Percentiles rank a stretch among this genome's conserved stretches.
Conservation (phyloP, 129 eudicot species). For the Lactuca saligna region DNA sequence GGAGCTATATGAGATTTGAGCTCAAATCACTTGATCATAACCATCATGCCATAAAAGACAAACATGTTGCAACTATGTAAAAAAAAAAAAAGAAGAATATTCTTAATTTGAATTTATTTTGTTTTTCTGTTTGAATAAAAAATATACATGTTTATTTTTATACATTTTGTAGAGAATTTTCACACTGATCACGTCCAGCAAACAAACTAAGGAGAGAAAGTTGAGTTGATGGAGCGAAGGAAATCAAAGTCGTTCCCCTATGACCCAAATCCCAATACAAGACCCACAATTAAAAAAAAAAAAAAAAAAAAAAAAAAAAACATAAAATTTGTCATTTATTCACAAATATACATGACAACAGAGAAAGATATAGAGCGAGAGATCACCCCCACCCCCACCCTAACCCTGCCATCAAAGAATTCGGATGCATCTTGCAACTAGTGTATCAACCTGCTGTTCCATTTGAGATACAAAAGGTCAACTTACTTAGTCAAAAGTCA, state of each 20-base stretch:
- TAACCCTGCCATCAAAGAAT: not conserved
- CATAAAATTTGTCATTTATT: conserved; percentile 32
- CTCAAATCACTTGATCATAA: not conserved
- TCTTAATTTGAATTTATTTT: conserved; percentile 11
- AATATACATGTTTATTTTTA: conserved; percentile 13
- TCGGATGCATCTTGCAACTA: conserved; percentile 14
- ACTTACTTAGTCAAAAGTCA: conserved; percentile 12
- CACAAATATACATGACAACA: conserved; percentile 39
- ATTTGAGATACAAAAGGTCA: not conserved
- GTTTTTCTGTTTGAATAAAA: not conserved
- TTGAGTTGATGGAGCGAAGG: conserved; percentile 28
- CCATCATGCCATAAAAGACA: not conserved
- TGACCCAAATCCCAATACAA: conserved; percentile 26
- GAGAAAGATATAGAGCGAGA: conserved; percentile 3
- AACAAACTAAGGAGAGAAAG: conserved; percentile 28
- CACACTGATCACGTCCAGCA: conserved; percentile 37
- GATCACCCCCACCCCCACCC: not conserved
- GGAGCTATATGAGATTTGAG: not conserved
- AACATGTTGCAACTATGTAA: not conserved
- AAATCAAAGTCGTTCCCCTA: conserved; percentile 25
- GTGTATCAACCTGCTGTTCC: conserved; percentile 28
- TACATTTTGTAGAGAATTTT: conserved; percentile 37
- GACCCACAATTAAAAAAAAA: conserved; percentile 23
- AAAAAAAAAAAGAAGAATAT: not conserved
- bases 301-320: conserved; percentile 9